Evolutionary conservation across 306 rosid genomes (phyloP).

Genomic region (Cyclanthera cordifolia): DNA sequence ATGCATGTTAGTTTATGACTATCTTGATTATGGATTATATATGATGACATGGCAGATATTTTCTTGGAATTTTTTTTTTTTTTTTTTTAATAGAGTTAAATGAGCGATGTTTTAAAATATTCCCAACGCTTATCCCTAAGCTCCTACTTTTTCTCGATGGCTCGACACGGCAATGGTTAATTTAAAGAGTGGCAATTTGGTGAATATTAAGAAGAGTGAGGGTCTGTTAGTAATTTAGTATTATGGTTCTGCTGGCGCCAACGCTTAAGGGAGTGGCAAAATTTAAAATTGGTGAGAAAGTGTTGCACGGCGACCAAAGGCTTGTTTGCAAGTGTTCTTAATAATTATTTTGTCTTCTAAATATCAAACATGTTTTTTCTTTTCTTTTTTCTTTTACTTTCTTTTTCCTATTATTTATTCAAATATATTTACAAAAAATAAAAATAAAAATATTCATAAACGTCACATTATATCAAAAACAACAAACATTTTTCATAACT

Average conservation of each 20-base stretch:
- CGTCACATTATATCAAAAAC: no score
- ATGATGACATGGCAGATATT: neutral
- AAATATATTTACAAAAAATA: no score
- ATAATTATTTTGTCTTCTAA: neutral
- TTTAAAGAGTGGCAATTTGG: slow-evolving; percentile 15
- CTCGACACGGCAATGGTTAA: neutral
- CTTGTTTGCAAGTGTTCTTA: neutral
- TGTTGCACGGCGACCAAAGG: neutral
- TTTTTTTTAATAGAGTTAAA: slow-evolving; percentile 3
- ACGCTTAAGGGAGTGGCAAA: neutral
- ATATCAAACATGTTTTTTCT: neutral
- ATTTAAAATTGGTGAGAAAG: neutral
- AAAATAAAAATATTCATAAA: no score
- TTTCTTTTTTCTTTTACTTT: neutral
- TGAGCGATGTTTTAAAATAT: neutral
- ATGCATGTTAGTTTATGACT: no score
- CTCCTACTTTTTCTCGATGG: neutral
- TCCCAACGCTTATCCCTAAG: neutral
- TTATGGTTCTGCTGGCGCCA: slow-evolving; percentile 13
- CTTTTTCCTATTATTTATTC: no score
- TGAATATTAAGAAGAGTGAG: neutral
- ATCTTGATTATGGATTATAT: no score
- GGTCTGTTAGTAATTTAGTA: neutral
- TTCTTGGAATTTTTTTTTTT: neutral
- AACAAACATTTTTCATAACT: no score